A percentile compares a stretch with the other conserved stretches of the same genome.
Evolutionary conservation across 2,329 filamentous ascomycete species (phyloP).

Genomic region (Cadophora gregata): DNA sequence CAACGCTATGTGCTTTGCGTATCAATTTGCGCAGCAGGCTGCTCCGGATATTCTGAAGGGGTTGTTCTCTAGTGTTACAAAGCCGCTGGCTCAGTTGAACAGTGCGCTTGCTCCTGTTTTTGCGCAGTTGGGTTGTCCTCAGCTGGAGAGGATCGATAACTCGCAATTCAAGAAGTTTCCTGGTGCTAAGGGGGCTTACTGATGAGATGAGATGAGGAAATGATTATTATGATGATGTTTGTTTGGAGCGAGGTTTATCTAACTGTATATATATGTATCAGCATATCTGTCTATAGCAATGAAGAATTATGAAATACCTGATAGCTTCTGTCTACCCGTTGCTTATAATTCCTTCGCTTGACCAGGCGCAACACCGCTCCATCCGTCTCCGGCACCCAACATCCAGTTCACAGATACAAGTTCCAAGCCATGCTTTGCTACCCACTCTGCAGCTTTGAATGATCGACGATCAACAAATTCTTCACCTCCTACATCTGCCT

Average conservation of each 20-base stretch:
- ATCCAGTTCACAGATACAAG: constrained; percentile 20
- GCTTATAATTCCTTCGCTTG: constrained; percentile 7
- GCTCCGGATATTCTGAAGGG: too few species aligned
- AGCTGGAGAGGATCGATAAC: too few species aligned
- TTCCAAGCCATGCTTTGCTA: constrained; percentile 20
- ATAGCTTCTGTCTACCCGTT: background rate
- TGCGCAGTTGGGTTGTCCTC: too few species aligned
- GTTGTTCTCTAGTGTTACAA: too few species aligned
- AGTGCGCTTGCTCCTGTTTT: too few species aligned
- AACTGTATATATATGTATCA: background rate
- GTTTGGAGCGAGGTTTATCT: background rate
- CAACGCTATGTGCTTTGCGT: too few species aligned
- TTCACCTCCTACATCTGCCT: constrained; percentile 22
- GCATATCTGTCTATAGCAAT: background rate
- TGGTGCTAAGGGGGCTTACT: too few species aligned
- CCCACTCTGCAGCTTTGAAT: constrained; percentile 21
- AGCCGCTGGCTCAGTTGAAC: too few species aligned
- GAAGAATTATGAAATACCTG: background rate
- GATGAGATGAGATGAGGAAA: too few species aligned
- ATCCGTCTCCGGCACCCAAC: constrained; percentile 19
- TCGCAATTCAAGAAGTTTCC: too few species aligned
- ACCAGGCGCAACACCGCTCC: constrained; percentile 2
- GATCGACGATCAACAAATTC: constrained; percentile 20
- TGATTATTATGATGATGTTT: too few species aligned
- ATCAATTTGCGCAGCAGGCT: too few species aligned